Conservation (phyloP, 257 asterid species). For the Przewalskia tangutica region DNA sequence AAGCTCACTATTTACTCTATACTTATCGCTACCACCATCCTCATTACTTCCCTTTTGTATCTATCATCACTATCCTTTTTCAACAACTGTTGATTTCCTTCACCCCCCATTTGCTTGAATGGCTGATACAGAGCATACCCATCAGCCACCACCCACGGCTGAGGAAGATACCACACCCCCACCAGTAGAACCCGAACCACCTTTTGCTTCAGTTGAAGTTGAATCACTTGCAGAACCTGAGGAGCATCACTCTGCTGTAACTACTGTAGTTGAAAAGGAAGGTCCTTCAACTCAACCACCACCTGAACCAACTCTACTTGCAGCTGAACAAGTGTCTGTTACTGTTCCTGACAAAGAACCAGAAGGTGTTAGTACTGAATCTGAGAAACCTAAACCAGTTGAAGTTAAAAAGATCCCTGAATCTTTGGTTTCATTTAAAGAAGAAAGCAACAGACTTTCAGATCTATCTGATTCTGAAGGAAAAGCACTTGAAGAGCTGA, state of each 20-base stretch:
- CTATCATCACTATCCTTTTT: not conserved
- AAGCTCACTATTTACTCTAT: not conserved
- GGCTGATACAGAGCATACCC: constrained; percentile 40
- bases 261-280: constrained; percentile 32
- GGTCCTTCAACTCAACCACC: constrained; percentile 27
- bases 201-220: constrained; percentile 42
- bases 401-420: constrained; percentile 38
- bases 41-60: not conserved
- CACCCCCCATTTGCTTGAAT: constrained; percentile 7
- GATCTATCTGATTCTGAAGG: constrained; percentile 59
- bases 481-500: constrained; percentile 46
- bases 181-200: constrained; percentile 25
- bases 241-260: constrained; percentile 16
- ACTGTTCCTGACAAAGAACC: constrained; percentile 21
- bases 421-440: constrained; percentile 52
- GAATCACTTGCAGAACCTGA: constrained; percentile 15
- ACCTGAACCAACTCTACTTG: constrained; percentile 6
- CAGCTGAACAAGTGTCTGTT: constrained; percentile 30
- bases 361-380: constrained; percentile 16
- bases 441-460: constrained; percentile 55
- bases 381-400: constrained; percentile 13
- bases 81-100: not conserved
- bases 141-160: constrained; percentile 15
- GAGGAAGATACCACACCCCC: constrained; percentile 10
- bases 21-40: not conserved